phyloP scores from a whole-genome alignment of 495 filamentous ascomycete genomes.

The Cairneyella variabilis region DNA sequence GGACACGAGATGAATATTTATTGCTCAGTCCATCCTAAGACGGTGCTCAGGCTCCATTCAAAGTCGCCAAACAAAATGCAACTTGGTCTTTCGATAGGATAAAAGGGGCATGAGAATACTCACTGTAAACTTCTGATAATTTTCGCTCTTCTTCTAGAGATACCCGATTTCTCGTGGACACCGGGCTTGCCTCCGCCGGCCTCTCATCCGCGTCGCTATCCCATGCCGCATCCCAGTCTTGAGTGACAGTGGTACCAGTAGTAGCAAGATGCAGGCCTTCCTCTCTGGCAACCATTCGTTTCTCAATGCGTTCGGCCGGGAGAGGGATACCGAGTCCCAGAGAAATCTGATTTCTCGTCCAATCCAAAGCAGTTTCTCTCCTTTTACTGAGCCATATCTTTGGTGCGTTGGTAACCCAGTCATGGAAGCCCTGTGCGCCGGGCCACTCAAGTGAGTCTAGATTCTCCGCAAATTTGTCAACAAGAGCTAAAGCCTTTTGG shows the following conservation, averaged over 20 bases:
- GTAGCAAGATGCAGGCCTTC: conserved; percentile 59
- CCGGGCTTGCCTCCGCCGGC: conserved; percentile 21
- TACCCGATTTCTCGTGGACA: conserved; percentile 8
- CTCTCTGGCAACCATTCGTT: conserved; percentile 63
- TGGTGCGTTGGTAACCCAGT: conserved; percentile 78
- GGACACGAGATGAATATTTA: too few relatives aligned
- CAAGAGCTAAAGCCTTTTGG: conserved; percentile 55
- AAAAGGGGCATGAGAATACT: not conserved
- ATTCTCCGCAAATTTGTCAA: conserved; percentile 57
- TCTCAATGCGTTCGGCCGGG: conserved; percentile 79
- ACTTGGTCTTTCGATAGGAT: too few relatives aligned
- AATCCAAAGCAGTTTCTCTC: conserved; percentile 69
- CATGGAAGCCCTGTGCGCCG: conserved; percentile 63
- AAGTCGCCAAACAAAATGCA: too few relatives aligned
- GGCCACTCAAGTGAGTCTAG: conserved; percentile 63
- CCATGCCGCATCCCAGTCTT: conserved; percentile 77
- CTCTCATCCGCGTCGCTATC: conserved; percentile 52
- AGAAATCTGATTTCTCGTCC: conserved; percentile 63
- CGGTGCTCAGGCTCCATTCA: too few relatives aligned
- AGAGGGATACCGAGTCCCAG: conserved; percentile 54
- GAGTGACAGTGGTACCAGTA: conserved; percentile 38
- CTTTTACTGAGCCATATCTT: conserved; percentile 83
- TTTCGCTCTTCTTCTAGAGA: conserved; percentile 18
- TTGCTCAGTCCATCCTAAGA: too few relatives aligned
- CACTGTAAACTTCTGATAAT: conserved; percentile 2